phyloP scores from a whole-genome alignment of 352 stramenopile genomes.

The Phytophthora sp. region DNA sequence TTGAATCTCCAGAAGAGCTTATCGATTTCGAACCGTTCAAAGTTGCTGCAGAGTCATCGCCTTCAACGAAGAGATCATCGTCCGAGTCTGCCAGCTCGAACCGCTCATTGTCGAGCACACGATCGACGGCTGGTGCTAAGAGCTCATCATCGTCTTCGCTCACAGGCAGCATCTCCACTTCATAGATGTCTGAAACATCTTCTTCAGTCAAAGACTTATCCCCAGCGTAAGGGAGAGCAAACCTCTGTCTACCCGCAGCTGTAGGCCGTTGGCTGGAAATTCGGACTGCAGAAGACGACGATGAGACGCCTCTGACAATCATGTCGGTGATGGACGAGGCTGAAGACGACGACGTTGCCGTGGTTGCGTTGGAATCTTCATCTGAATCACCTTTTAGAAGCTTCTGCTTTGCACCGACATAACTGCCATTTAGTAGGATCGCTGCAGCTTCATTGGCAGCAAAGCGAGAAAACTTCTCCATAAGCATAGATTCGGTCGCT shows the following conservation, averaged over 20 bases:
- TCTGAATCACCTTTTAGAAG: slow-evolving; percentile 48
- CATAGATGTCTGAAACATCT: slow-evolving; percentile 35
- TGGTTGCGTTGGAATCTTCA: slow-evolving; percentile 37
- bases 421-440: slow-evolving; percentile 39
- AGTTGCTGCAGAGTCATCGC: slow-evolving; percentile 35
- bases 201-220: slow-evolving; percentile 32
- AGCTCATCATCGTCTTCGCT: slow-evolving; percentile 27
- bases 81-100: slow-evolving; percentile 42
- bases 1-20: slow-evolving; percentile 50
- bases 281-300: slow-evolving; percentile 31
- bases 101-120: slow-evolving; percentile 28
- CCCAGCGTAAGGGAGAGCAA: slow-evolving; percentile 35
- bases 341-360: slow-evolving; percentile 22
- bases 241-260: slow-evolving; percentile 12
- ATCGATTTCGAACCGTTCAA: slow-evolving; percentile 42
- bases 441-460: slow-evolving; percentile 56
- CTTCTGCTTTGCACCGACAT: slow-evolving; percentile 38
- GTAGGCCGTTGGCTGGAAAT: slow-evolving; percentile 20
- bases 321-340: slow-evolving; percentile 33
- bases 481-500: slow-evolving; percentile 58
- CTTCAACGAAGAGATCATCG: slow-evolving; percentile 37
- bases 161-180: slow-evolving; percentile 37
- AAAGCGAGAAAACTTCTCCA: slow-evolving; percentile 73
- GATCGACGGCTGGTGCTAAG: slow-evolving; percentile 22
- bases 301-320: slow-evolving; percentile 29